These are phyloP conservation scores for Coemansia aciculifera DNA, from an alignment of 192 early-diverging fungal species.

Conservation along the genomic window DNA sequence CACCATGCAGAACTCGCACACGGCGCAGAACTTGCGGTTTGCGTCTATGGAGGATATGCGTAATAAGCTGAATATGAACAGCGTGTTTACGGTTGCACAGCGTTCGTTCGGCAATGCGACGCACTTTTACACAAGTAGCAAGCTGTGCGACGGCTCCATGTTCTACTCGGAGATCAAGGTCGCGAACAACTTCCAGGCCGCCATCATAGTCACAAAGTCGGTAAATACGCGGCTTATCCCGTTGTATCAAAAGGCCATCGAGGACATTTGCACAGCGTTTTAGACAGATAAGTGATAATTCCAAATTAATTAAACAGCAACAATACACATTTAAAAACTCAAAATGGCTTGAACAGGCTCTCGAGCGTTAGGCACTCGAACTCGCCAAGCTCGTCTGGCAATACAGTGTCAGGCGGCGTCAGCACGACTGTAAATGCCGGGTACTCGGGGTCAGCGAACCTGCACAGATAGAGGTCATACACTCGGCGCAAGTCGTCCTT, in stretches of 20 bases:
- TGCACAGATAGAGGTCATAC: constrained; percentile 27
- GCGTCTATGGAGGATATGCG: constrained; percentile 52
- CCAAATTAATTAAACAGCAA: neutral
- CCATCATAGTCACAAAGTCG: constrained; percentile 48
- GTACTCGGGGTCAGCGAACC: constrained; percentile 23
- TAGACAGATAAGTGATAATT: neutral
- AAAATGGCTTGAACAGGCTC: neutral
- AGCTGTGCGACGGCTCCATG: constrained; percentile 59
- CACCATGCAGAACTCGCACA: constrained; percentile 22
- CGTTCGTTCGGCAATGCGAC: constrained; percentile 57
- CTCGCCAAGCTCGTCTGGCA: constrained; percentile 30
- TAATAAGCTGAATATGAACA: constrained; percentile 60
- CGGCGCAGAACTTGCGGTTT: constrained; percentile 37
- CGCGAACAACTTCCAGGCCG: constrained; percentile 49
- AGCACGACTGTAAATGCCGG: constrained; percentile 25
- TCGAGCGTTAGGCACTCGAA: constrained; percentile 27
- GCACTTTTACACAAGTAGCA: constrained; percentile 62
- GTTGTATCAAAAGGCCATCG: constrained; percentile 52
- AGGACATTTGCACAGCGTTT: constrained; percentile 52
- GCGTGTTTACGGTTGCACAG: constrained; percentile 68
- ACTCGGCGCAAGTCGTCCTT: constrained; percentile 35
- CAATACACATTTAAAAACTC: neutral
- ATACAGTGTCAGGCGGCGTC: constrained; percentile 29
- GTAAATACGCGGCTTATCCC: constrained; percentile 32
- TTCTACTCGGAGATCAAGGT: constrained; percentile 67